Evolutionary conservation across 768 basidiomycete species (phyloP), one percentile per base, ranked within the genome.

Genomic region (Leccinum subgranulosum): DNA sequence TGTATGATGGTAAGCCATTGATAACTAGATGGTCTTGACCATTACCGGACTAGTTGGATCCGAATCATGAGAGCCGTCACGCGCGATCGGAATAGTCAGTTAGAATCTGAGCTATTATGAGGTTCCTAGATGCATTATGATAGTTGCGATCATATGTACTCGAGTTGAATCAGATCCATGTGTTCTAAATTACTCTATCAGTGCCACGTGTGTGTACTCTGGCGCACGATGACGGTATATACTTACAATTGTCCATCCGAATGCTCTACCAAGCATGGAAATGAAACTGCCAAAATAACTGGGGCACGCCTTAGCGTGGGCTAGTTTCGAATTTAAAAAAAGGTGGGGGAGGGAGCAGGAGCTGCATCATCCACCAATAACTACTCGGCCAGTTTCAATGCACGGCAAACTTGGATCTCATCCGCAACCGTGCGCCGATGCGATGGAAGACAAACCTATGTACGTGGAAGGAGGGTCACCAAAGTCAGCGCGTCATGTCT

Each of bases 391-490:
- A 19, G 19, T 19, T 29, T 69, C 53, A 70, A 41, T 61, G 51
- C 7, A 27, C 71, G 6, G 78, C 75, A 60, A 83, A 81, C 9
- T 69, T 69, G 31, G 80, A 81, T n/a, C 64, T 70, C 48, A 67
- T 73, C 17, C 84, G 63, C 52, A 84, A 60, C 25, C 73, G 71
- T 7, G 71, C 77, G 6, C 83, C 82, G 31, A 80, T 76, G 15
- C 66, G 72, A 61, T 77, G 74, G 67, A 83, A 81, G 47, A 82
- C 63, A 58, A 81, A 81, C 28, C 79, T 83, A 31, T 33, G 10
- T n/a, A 9, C 10, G 10, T 41, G 39, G 39, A 19, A 41, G n/a
- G 19, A 43, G 1, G 10, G 11, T 43, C 6, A 12, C 19, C 19
- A 43, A 19, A 11, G 19, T 50, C 39, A 48, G 23, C n/a, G 15